Percentiles rank a stretch among this genome's conserved stretches.
Conservation (phyloP, 1,139 yeast species). For the Yamadazyma blattariae region DNA sequence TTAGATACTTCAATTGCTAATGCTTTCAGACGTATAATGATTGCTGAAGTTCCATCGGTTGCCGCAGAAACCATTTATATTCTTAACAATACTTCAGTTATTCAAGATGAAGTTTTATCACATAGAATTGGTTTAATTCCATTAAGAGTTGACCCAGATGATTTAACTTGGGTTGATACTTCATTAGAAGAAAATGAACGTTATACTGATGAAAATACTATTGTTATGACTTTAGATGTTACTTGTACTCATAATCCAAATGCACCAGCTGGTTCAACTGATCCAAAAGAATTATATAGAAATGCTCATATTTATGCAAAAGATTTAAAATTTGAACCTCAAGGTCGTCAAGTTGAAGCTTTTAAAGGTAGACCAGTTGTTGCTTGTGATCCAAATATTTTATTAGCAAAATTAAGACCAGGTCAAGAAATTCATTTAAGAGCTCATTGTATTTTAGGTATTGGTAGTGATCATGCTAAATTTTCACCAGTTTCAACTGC, state of each 20-base stretch:
- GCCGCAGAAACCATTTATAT: conserved; percentile 91
- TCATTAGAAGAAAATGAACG: conserved; percentile 62
- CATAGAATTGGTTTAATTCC: conserved; percentile 94
- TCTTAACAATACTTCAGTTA: conserved; percentile 91
- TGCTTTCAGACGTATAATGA: conserved; percentile 96
- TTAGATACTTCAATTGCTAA: conserved; percentile 91
- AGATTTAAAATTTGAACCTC: conserved; percentile 87
- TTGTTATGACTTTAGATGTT: conserved; percentile 78
- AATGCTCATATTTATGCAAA: conserved; percentile 86
- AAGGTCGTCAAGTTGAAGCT: conserved; percentile 75
- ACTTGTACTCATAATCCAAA: conserved; percentile 83
- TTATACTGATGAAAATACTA: conserved; percentile 83
- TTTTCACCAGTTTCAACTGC: conserved; percentile 98
- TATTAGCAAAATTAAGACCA: conserved; percentile 90
- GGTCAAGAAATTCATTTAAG: conserved; percentile 92
- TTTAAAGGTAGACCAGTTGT: conserved; percentile 70
- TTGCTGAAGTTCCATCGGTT: conserved; percentile 92
- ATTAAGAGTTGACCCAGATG: conserved; percentile 88
- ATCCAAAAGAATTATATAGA: conserved; percentile 79
- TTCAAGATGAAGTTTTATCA: conserved; percentile 95
- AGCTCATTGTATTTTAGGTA: conserved; percentile 88
- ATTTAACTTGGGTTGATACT: conserved; percentile 72
- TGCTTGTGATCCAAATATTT: conserved; percentile 82
- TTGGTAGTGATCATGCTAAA: conserved; percentile 95
- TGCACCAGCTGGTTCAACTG: conserved; percentile 75